Evolutionary conservation across 2,329 filamentous ascomycete species (phyloP).

Genomic region (Ophiocordyceps robertsii): DNA sequence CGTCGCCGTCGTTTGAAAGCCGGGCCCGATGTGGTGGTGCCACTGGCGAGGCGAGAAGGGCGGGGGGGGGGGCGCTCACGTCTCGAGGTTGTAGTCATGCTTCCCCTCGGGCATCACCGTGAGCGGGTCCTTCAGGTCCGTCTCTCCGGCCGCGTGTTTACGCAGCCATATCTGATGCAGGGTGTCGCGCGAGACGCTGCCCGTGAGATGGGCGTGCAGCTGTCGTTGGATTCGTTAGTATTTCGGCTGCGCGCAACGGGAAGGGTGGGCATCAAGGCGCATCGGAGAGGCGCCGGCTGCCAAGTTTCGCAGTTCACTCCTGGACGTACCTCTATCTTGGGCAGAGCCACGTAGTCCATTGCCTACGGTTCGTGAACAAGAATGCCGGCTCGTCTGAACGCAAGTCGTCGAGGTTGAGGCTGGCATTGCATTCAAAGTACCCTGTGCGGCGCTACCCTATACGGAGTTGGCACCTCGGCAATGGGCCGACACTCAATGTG

Average conservation of each 20-base stretch:
- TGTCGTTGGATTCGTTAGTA: slow-evolving; percentile 16
- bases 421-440: too few relatives aligned
- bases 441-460: too few relatives aligned
- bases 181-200: slow-evolving; percentile 59
- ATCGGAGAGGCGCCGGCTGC: neutral
- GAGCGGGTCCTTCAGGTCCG: slow-evolving; percentile 53
- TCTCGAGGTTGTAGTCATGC: slow-evolving; percentile 55
- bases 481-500: too few relatives aligned
- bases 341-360: slow-evolving; percentile 34
- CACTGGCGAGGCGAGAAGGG: too few relatives aligned
- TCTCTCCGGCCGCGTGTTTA: slow-evolving; percentile 39
- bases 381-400: too few relatives aligned
- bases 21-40: too few relatives aligned
- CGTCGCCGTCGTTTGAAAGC: too few relatives aligned
- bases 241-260: neutral
- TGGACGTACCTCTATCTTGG: slow-evolving; percentile 38
- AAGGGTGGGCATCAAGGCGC: neutral
- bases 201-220: slow-evolving; percentile 71
- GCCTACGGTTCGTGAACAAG: neutral
- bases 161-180: slow-evolving; percentile 61
- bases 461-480: too few relatives aligned
- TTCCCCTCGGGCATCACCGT: slow-evolving; percentile 56
- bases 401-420: too few relatives aligned
- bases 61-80: slow-evolving; percentile 31
- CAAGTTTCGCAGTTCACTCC: neutral